Base-by-base conservation (phyloP, 1,284 basidiomycete species). In the Baeospora myosura region DNA sequence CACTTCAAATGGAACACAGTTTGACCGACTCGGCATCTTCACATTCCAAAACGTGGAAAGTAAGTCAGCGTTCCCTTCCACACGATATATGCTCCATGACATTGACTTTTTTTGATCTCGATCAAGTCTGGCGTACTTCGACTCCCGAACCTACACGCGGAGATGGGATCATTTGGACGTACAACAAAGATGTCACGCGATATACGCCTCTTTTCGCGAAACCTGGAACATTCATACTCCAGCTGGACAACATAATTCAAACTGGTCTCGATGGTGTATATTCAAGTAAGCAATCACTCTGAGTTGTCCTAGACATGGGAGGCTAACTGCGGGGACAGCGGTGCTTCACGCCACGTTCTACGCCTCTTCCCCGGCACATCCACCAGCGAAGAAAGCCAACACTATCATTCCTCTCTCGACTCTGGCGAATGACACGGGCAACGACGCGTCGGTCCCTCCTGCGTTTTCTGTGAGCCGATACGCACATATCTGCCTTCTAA, bases 1-100 rank as follows among this genome's bases (percentile, higher is more conserved):
- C n/a, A 82, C 81, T 5, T 81, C 77, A 29, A 84, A 84, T 43
- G 84, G 84, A 32, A 86, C 81, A 6, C 85, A 88, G 55, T 88
- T 76, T 44, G 85, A 87, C 53, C 72, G 85, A 22, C 64, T 87
- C 7, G 82, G 74, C 2, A 72, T 78, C 12, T 82, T 88, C 50
- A 83, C 80, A 2, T 81, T 86, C 54, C 76, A 83, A 22, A 78
- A 84, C 50, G 78, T 81, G 5, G 84, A 87, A 58, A 84, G 83
- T 81, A 50, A 48, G 75, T 60, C 14, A n/a, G n/a, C n/a, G n/a
- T n/a, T n/a, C n/a, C n/a, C n/a, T n/a, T n/a, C n/a, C n/a, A n/a
- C 7, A 18, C 37, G n/a, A n/a, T 29, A 22, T 22, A 44, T n/a
- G 22, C 21, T 18, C 25, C 4, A n/a, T 20, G 7, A 25, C 14